Conservation (phyloP, 2,329 filamentous ascomycete species). For the Blastomyces parvus region DNA sequence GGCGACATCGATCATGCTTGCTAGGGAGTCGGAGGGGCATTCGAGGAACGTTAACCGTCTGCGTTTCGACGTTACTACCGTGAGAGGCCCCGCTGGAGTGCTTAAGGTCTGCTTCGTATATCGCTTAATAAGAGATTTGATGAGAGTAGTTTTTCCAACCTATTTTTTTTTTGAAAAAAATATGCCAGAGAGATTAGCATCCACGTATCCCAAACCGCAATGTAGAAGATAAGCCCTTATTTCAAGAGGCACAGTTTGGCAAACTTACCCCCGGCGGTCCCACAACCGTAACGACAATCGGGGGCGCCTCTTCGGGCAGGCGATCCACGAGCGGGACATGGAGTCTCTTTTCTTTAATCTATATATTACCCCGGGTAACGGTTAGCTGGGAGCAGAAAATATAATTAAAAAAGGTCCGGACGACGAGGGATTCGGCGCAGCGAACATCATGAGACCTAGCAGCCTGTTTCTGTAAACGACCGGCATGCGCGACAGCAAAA, state of each 20-base stretch:
- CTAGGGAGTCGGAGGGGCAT: constrained; percentile 86
- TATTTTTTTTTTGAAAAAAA: constrained; percentile 14
- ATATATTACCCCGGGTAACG: constrained; percentile 30
- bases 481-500: constrained; percentile 74
- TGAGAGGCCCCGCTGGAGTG: constrained; percentile 82
- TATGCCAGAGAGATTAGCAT: constrained; percentile 4
- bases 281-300: constrained; percentile 85
- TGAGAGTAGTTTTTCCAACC: constrained; percentile 82
- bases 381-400: neutral
- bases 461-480: constrained; percentile 62
- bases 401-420: neutral
- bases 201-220: neutral
- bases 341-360: constrained; percentile 90
- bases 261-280: constrained; percentile 72
- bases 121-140: constrained; percentile 86
- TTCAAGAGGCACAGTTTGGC: constrained; percentile 10
- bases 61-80: constrained; percentile 92
- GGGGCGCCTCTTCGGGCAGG: constrained; percentile 87
- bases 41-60: constrained; percentile 91
- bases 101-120: constrained; percentile 94
- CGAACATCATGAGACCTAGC: constrained; percentile 47
- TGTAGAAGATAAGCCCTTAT: neutral
- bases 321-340: constrained; percentile 96
- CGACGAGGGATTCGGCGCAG: constrained; percentile 2
- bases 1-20: constrained; percentile 91